Evolutionary conservation across 768 basidiomycete species (phyloP), one percentile per base, ranked within the genome.

Genomic region (Naganishia antarctica): DNA sequence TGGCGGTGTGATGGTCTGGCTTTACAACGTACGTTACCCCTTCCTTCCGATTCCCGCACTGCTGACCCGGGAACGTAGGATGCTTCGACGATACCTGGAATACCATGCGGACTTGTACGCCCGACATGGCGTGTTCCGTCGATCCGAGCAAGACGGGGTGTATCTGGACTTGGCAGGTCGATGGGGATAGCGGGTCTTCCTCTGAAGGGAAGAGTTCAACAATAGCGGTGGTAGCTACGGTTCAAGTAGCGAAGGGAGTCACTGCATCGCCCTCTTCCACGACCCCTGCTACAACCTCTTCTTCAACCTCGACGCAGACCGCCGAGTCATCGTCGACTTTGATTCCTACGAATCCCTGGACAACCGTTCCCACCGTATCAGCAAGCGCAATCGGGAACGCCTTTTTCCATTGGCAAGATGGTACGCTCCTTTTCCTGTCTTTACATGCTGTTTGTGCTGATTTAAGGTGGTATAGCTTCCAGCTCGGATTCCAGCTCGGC

Each of bases 1-100:
- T 66, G 65, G 65, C 57, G 34, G 32, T 66, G 65, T 47, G 18
- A 46, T 4, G 65, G 65, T 23, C 12, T 43, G 5, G 65, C 53
- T 11, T 37, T 66, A 21, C 65, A 66, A 29, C 34, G 64, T 65
- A 43, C 47, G 59, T 65, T 11, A n/a, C n/a, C n/a, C n/a, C n/a
- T n/a, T 15, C 59, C 4, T 11, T 21, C 26, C 8, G 8, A 15
- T 16, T 16, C 34, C n/a, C 49, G 23, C 13, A 6, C 26, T 4
- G 3, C 37, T 41, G 11, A 31, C 23, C 43, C 32, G 26, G 18
- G 21, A 41, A 11, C 32, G 13, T 21, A 65, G 64, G 65, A 29
- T 66, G 65, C 37, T 61, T 26, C 21, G 50, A 51, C 26, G 65
- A 51, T 15, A 43, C 28, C 16, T 66, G 46, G 31, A 43, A 57